Percentiles rank a stretch among this genome's conserved stretches.
Evolutionary conservation across 179 eudicot species (phyloP).

Genomic region (Amaranthus tricolor): DNA sequence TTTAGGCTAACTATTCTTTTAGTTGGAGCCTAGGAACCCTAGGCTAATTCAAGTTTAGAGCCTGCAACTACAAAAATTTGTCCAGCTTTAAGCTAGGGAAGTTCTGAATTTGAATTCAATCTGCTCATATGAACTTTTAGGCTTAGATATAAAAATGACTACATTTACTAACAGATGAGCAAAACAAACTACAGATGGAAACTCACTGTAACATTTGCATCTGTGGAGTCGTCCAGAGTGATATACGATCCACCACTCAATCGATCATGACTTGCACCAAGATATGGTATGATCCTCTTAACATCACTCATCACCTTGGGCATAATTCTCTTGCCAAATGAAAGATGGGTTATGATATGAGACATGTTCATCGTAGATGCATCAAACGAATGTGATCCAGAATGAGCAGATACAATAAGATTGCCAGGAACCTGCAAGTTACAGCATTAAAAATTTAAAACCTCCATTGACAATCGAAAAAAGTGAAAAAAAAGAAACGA

Average conservation of each 20-base stretch:
- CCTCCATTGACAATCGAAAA: background rate
- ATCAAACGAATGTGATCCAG: conserved; percentile 94
- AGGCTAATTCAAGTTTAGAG: background rate
- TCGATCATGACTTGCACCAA: conserved; percentile 75
- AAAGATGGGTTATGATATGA: conserved; percentile 64
- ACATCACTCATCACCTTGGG: conserved; percentile 61
- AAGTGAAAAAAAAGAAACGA: background rate
- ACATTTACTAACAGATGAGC: background rate
- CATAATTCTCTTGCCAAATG: conserved; percentile 72
- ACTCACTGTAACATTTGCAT: conserved; percentile 87
- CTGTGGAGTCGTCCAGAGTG: conserved; percentile 51
- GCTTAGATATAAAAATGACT: background rate
- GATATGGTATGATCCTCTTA: conserved; percentile 64
- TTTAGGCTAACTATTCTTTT: too few species aligned
- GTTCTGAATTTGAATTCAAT: background rate
- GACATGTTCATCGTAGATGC: conserved; percentile 93
- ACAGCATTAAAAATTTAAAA: conserved; percentile 13
- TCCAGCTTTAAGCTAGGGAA: background rate
- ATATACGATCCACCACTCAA: conserved; percentile 61
- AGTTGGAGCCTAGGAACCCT: background rate
- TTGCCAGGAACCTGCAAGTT: conserved; percentile 88
- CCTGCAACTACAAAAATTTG: background rate
- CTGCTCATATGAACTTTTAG: background rate
- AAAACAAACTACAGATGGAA: conserved; percentile 1
- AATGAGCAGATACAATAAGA: conserved; percentile 84